Evolutionary conservation across 257 asterid genomes (phyloP).

Genomic region (Knoxia roxburghii): DNA sequence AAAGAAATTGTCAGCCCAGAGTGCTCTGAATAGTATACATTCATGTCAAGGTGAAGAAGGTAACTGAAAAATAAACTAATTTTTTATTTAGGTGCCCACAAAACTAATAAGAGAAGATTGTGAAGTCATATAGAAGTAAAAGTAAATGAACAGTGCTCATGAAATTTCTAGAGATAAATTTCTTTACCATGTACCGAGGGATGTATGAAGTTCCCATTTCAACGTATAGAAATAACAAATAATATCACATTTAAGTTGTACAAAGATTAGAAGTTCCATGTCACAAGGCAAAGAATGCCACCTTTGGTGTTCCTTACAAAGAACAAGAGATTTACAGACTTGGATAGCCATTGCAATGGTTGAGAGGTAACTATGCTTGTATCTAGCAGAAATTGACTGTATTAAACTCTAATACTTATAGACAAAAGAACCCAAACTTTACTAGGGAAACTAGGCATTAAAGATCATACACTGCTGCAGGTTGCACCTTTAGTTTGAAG

Average conservation of each 20-base stretch:
- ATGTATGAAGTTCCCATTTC: neutral
- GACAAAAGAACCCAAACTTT: no score
- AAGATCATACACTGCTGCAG: no score
- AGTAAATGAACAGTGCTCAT: neutral
- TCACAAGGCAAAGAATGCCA: neutral
- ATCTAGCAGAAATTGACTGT: neutral
- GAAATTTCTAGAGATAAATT: neutral
- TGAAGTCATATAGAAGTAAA: neutral
- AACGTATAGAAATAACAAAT: neutral
- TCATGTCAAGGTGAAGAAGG: no score
- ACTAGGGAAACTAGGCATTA: no score
- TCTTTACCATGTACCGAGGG: neutral
- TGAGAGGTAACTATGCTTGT: neutral
- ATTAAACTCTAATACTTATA: neutral
- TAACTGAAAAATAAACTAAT: neutral
- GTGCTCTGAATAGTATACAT: neutral
- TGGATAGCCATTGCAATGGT: no score
- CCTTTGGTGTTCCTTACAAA: no score
- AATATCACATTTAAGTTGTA: neutral
- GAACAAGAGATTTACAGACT: neutral
- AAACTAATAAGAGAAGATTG: neutral
- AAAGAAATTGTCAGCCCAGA: conserved; percentile 14
- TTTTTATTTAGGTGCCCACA: neutral
- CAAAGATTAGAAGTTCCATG: neutral
- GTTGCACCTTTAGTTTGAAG: neutral